Base-by-base conservation (phyloP, 345 rosid species). In the Hibiscus mutabilis region DNA sequence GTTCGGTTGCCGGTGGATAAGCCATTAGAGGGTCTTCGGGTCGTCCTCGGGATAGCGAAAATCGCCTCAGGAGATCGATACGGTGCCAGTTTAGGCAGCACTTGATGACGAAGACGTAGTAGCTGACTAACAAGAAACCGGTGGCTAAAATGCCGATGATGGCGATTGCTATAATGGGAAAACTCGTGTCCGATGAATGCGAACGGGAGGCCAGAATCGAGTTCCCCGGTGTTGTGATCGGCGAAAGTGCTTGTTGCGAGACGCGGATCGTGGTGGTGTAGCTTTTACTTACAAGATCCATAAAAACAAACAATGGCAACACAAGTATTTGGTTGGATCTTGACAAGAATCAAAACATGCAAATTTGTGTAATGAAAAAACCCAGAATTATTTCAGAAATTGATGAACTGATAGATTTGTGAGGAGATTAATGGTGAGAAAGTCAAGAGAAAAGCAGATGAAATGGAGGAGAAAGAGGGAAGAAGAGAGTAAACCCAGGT, bases 81-180 rank as follows among this genome's bases (percentile, higher is more conserved):
- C 88, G 72, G 77, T 88, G 96, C 96, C 96, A 89, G 42, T 75
- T 89, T 13, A 94, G 93, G 78, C 97, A 89, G 74, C 98, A 94
- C 76, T 91, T 91, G 77, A 94, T 90, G 15, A 84, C 93, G 6
- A 91, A 94, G 73, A 94, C 65, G 70, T 91, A 91, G 68, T 94
- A 94, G 85, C 98, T 83, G 25, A 94, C 88, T 2, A 94, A 87
- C 81, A 94, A 78, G 73, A 91, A 90, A 46, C 87, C 89, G 2
- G 95, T 91, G 57, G 96, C 95, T 5, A 91, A 60, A 74, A 94
- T 94, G 53, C 97, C 98, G 15, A 94, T 85, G 12, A 90, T 77
- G 5, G 96, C 90, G 21, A 94, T 76, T 56, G 86, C 89, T 77
- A 94, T 81, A 70, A 94, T 87, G 4, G 98, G 96, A 76, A 91